Evolutionary conservation across 1,284 basidiomycete species (phyloP).

Genomic region (Sporisorium graminicola): DNA sequence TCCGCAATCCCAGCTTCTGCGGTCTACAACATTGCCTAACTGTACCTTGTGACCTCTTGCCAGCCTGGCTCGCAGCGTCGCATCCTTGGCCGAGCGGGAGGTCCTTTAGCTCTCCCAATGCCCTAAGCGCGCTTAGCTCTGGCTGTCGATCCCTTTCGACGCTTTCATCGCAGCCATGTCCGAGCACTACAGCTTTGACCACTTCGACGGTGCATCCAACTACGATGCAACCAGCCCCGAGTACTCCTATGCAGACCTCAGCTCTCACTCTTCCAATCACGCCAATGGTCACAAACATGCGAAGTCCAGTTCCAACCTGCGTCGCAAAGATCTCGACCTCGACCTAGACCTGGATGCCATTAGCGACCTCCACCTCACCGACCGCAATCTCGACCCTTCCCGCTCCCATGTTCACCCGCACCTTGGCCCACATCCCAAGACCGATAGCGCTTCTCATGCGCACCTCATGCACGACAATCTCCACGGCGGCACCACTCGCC

Average conservation of each 20-base stretch:
- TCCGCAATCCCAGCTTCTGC: neutral
- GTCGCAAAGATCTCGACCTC: slow-evolving; percentile 42
- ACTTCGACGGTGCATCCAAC: slow-evolving; percentile 60
- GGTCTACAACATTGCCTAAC: neutral
- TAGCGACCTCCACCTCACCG: slow-evolving; percentile 55
- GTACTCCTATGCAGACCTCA: slow-evolving; percentile 40
- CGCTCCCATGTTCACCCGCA: slow-evolving; percentile 19
- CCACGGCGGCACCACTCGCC: neutral
- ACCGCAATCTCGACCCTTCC: slow-evolving; percentile 38
- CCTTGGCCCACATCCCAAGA: neutral
- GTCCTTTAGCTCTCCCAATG: slow-evolving; percentile 17
- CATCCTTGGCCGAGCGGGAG: neutral
- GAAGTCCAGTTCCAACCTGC: slow-evolving; percentile 13
- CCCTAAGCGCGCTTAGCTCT: slow-evolving; percentile 8
- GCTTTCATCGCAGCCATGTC: slow-evolving; percentile 29
- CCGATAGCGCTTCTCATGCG: slow-evolving; percentile 4
- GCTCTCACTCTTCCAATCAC: slow-evolving; percentile 7
- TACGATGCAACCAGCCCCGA: slow-evolving; percentile 48
- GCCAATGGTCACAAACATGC: slow-evolving; percentile 22
- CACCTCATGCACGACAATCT: slow-evolving; percentile 1
- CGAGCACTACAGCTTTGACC: slow-evolving; percentile 56
- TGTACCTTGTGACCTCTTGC: neutral
- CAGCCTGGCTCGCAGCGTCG: neutral
- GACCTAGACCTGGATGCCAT: slow-evolving; percentile 60
- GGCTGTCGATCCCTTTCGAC: slow-evolving; percentile 23